A percentile compares a stretch with the other conserved stretches of the same genome.
phyloP scores from a whole-genome alignment of 257 asterid genomes.

The Lavandula angustifolia region DNA sequence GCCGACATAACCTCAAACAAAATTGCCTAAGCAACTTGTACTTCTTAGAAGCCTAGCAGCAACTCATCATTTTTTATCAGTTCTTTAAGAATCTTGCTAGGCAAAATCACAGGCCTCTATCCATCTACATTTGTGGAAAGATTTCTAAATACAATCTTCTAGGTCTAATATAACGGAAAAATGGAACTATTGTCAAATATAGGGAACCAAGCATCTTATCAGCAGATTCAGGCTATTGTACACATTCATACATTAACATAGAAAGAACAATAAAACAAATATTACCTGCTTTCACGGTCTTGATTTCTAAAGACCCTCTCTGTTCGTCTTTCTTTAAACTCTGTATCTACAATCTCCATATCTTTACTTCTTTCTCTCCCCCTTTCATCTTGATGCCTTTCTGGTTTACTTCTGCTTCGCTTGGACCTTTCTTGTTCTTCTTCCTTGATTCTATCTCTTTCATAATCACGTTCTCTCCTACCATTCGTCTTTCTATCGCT shows the following conservation, averaged over 20 bases:
- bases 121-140: no score
- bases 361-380: constrained; percentile 46
- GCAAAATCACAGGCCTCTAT: no score
- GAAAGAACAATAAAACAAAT: background rate
- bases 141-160: no score
- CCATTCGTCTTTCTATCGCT: constrained; percentile 42
- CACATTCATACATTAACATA: no score
- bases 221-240: no score
- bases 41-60: no score
- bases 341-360: constrained; percentile 40
- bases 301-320: constrained; percentile 43
- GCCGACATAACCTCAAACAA: no score
- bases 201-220: background rate
- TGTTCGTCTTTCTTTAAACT: constrained; percentile 39
- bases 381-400: constrained; percentile 40
- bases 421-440: constrained; percentile 45
- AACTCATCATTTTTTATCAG: no score
- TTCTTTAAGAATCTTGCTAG: no score
- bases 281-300: constrained; percentile 56
- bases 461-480: constrained; percentile 46
- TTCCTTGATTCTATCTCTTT: constrained; percentile 46
- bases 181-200: no score
- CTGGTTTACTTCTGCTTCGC: constrained; percentile 43
- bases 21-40: no score
- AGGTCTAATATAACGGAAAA: no score